These are phyloP conservation scores for Anaeromyces robustus DNA, from an alignment of 192 early-diverging fungal genomes.

Conservation along the genomic window DNA sequence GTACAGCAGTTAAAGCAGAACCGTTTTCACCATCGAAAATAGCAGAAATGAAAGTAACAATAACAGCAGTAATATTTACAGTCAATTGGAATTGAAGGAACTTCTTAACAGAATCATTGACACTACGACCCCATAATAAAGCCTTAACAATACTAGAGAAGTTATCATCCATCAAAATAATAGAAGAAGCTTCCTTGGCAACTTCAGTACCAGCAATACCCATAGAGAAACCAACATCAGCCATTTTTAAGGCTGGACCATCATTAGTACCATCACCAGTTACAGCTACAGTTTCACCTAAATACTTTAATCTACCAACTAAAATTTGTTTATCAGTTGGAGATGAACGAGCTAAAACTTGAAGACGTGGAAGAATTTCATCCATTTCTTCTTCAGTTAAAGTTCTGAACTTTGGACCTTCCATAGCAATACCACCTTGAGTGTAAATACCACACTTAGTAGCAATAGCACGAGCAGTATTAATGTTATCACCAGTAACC, in stretches of 20 bases:
- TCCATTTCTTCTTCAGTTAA: conserved; percentile 77
- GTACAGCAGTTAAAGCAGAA: conserved; percentile 86
- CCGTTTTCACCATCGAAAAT: conserved; percentile 40
- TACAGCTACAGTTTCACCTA: conserved; percentile 92
- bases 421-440: conserved; percentile 77
- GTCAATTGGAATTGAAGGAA: conserved; percentile 99
- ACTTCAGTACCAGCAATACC: conserved; percentile 99
- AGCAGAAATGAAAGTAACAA: conserved; percentile 63
- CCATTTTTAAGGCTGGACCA: conserved; percentile 75
- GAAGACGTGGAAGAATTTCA: conserved; percentile 73
- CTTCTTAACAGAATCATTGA: conserved; percentile 95
- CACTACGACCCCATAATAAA: conserved; percentile 89
- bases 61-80: conserved; percentile 83
- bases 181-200: conserved; percentile 97
- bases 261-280: conserved; percentile 99
- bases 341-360: conserved; percentile 85
- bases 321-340: conserved; percentile 94
- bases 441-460: conserved; percentile 83
- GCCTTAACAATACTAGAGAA: conserved; percentile 95
- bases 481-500: conserved; percentile 95
- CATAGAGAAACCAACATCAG: conserved; percentile 98
- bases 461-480: conserved; percentile 89
- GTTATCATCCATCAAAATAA: conserved; percentile 94
- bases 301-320: conserved; percentile 67
- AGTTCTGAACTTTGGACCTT: conserved; percentile 83